Evolutionary conservation across 225 moss, liverwort and hornwort species (phyloP), one percentile per base, ranked within the genome.

Genomic region (Lunularia cruciata): DNA sequence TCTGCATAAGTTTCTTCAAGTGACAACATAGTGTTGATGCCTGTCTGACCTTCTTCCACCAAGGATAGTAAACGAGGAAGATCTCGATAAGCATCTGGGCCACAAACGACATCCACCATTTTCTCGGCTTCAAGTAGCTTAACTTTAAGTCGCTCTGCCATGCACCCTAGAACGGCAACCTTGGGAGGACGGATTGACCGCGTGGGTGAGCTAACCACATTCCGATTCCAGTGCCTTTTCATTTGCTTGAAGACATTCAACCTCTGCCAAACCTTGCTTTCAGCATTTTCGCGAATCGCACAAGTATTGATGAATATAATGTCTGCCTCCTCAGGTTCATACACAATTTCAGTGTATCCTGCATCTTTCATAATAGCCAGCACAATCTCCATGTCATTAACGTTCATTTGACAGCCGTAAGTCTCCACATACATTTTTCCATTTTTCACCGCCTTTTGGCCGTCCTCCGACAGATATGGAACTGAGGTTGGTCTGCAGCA

Each of bases 371-470:
- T 96, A 8, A 96, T 92, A 7, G 92, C 88, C 38, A 96, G 80
- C 37, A 96, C 95, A 38, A 96, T 92, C 73, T 96, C 95, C 95
- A 96, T 96, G 55, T 96, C 95, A 67, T 96, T 96, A 67, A 96
- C 88, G 75, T 96, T 96, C 95, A 96, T 96, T 66, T 96, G 95
- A 76, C 95, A 96, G 36, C 95, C 95, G 69, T 96, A 96, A 12
- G 92, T 96, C 74, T 96, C 95, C 71, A 96, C 88, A 56, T 92
- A 96, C 82, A 96, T 76, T 68, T 86, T 87, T 37, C 95, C 92
- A 33, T 90, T 85, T 61, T 83, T 78, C 35, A 86, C 76, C 56
- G 64, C 81, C 63, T 81, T 81, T 51, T 80, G 74, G 57, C 77
- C 51, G 69, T 95, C 92, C 64, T 78, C 72, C 20, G 85, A 80